Percentiles rank a stretch among this genome's conserved stretches.
phyloP scores from a whole-genome alignment of 208 protist genomes.

The Trichomonas gallinae region DNA sequence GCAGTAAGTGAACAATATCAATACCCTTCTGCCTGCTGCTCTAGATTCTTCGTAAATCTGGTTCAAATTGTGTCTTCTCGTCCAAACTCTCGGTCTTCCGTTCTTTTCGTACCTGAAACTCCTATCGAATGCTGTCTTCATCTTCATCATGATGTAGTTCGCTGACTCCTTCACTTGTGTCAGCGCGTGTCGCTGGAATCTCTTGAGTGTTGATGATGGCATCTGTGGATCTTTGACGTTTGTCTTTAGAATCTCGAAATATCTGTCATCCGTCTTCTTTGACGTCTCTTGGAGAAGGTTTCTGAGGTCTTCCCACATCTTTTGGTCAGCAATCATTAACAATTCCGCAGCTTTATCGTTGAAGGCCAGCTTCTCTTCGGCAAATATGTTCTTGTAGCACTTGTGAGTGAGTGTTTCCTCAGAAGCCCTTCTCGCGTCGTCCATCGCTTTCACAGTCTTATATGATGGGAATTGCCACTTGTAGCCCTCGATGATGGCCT shows the following conservation, averaged over 20 bases:
- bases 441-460: neutral
- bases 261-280: neutral
- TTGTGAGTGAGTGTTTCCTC: neutral
- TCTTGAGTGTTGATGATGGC: neutral
- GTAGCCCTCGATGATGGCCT: neutral
- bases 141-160: neutral
- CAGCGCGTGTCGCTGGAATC: neutral
- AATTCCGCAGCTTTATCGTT: neutral
- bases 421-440: neutral
- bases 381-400: neutral
- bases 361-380: neutral
- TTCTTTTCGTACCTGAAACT: neutral
- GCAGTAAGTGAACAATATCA: neutral
- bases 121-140: neutral
- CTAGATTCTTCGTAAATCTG: neutral
- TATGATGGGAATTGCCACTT: neutral
- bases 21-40: neutral
- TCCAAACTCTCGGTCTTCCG: neutral
- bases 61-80: neutral
- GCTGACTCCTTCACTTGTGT: neutral
- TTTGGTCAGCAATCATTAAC: neutral
- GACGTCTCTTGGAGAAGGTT: neutral
- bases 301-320: neutral
- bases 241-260: neutral
- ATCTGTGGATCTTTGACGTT: neutral